A percentile compares a stretch with the other conserved stretches of the same genome.
These are phyloP conservation scores for Cutaneotrichosporon arboriforme DNA, from an alignment of 1,284 basidiomycete genomes.

Conservation along the genomic window DNA sequence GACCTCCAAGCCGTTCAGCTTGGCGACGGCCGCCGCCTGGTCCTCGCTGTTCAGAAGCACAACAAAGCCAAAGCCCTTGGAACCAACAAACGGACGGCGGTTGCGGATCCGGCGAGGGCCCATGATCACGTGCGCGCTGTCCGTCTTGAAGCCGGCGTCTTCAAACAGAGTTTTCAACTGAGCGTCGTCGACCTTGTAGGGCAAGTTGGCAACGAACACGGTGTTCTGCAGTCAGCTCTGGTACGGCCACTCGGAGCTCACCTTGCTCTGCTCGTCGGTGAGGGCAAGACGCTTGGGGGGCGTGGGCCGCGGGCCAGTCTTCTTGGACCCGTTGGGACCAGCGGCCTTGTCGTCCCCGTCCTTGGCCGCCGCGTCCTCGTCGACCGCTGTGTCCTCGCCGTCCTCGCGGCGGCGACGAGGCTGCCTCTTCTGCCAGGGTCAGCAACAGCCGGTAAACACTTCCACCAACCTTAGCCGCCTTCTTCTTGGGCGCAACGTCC, in stretches of 20 bases:
- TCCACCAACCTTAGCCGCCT: constrained; percentile 26
- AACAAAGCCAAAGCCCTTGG: constrained; percentile 92
- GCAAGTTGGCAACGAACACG: constrained; percentile 91
- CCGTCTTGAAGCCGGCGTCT: constrained; percentile 70
- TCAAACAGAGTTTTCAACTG: constrained; percentile 71
- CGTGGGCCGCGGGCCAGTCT: constrained; percentile 1
- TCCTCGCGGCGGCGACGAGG: constrained; percentile 44
- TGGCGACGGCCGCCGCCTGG: constrained; percentile 74
- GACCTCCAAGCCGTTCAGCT: constrained; percentile 74
- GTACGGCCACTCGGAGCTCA: constrained; percentile 14
- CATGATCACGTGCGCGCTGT: constrained; percentile 72
- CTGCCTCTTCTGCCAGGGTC: constrained; percentile 1
- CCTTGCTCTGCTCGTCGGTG: constrained; percentile 57
- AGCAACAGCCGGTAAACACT: not conserved
- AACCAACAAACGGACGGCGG: constrained; percentile 50
- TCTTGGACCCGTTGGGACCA: constrained; percentile 29
- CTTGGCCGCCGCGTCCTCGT: constrained; percentile 24
- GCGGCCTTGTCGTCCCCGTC: constrained; percentile 17
- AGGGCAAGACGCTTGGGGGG: constrained; percentile 49
- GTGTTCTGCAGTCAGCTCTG: constrained; percentile 56
- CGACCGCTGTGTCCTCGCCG: constrained; percentile 29
- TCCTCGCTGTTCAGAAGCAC: constrained; percentile 76
- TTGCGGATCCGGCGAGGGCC: constrained; percentile 59
- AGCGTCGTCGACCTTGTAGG: constrained; percentile 80
- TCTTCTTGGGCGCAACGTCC: constrained; percentile 31